Percentiles rank a stretch among this genome's conserved stretches.
phyloP scores from a whole-genome alignment of 2,329 filamentous ascomycete species.

The Colletotrichum zoysiae region DNA sequence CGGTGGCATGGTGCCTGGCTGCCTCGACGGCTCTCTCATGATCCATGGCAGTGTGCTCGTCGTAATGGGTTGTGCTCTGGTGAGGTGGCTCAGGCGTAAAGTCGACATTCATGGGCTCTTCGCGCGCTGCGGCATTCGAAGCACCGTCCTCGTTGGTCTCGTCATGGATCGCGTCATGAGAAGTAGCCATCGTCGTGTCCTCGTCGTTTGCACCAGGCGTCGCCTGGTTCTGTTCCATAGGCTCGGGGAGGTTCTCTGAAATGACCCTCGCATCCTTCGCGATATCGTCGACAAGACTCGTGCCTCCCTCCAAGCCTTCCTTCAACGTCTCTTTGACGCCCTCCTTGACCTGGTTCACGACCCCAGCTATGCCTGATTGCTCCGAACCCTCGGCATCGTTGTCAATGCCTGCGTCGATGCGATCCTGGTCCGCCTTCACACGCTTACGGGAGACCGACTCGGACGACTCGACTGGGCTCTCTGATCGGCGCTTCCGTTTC shows the following conservation, averaged over 20 bases:
- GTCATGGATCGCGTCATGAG: slow-evolving; percentile 14
- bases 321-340: slow-evolving; percentile 15
- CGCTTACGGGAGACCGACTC: slow-evolving; percentile 69
- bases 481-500: slow-evolving; percentile 76
- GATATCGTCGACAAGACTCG: slow-evolving; percentile 33
- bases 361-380: slow-evolving; percentile 18
- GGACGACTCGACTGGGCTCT: slow-evolving; percentile 68
- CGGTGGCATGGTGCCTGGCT: slow-evolving; percentile 78
- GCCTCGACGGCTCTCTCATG: slow-evolving; percentile 59
- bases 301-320: slow-evolving; percentile 22
- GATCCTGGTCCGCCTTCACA: slow-evolving; percentile 62
- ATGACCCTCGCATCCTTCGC: slow-evolving; percentile 30
- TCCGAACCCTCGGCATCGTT: slow-evolving; percentile 5
- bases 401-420: slow-evolving; percentile 58
- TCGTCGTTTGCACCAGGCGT: background rate
- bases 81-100: slow-evolving; percentile 16
- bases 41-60: slow-evolving; percentile 49
- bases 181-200: slow-evolving; percentile 27
- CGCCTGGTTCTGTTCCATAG: slow-evolving; percentile 25
- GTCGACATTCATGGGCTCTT: background rate
- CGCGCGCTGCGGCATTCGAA: background rate
- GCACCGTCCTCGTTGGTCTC: background rate
- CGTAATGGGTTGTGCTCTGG: slow-evolving; percentile 9
- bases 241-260: slow-evolving; percentile 16
- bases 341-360: slow-evolving; percentile 28